Evolutionary conservation across 345 rosid genomes (phyloP).

Genomic region (Gossypium bickii): DNA sequence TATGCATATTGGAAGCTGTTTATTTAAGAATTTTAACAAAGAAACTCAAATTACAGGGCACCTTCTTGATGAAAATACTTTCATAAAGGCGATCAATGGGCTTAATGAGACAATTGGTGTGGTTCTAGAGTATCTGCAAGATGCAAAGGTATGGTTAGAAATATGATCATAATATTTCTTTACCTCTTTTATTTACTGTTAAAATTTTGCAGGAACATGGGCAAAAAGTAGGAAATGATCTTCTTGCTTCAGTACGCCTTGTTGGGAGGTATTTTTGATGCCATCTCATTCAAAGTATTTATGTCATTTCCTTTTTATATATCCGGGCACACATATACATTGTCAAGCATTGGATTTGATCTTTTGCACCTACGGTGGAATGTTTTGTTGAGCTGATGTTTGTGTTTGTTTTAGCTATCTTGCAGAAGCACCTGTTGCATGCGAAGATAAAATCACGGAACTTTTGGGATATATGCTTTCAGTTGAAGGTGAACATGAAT

Average conservation of each 20-base stretch:
- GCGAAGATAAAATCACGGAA: slow-evolving; percentile 63
- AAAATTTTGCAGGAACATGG: slow-evolving; percentile 65
- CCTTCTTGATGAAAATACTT: slow-evolving; percentile 39
- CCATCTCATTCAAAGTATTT: background rate
- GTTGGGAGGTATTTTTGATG: slow-evolving; percentile 62
- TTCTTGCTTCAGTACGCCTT: slow-evolving; percentile 84
- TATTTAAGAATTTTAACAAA: slow-evolving; percentile 11
- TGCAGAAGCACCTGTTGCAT: slow-evolving; percentile 80
- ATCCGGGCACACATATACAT: background rate
- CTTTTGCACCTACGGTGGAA: background rate
- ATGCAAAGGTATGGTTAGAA: slow-evolving; percentile 61
- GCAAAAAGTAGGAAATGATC: slow-evolving; percentile 71
- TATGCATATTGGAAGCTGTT: background rate
- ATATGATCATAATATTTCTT: slow-evolving; percentile 5
- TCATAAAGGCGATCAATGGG: slow-evolving; percentile 56
- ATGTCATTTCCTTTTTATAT: background rate
- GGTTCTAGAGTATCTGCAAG: slow-evolving; percentile 74
- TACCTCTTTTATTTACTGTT: slow-evolving; percentile 17
- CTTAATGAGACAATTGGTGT: slow-evolving; percentile 60
- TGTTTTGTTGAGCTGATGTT: background rate
- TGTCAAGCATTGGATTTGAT: background rate
- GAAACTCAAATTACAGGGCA: slow-evolving; percentile 32
- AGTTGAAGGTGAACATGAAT: slow-evolving; percentile 82
- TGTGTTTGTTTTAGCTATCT: slow-evolving; percentile 58
- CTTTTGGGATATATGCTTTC: slow-evolving; percentile 73